These are phyloP conservation scores for Apiospora arundinis DNA, from an alignment of 2,329 filamentous ascomycete species.

Conservation along the genomic window DNA sequence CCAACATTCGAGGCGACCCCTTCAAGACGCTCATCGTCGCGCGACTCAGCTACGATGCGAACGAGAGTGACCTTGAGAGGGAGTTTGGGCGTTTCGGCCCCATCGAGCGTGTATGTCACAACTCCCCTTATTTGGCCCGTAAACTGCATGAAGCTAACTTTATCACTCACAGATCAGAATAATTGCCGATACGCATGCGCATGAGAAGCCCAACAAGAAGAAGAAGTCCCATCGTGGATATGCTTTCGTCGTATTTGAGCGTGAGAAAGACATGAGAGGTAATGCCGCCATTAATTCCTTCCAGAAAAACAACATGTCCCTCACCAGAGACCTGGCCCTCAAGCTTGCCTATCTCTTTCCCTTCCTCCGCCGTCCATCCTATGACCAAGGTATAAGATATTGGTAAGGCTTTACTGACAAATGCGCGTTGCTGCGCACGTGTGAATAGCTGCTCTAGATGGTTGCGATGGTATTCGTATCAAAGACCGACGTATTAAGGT, in stretches of 20 bases:
- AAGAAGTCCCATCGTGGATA: slow-evolving; percentile 88
- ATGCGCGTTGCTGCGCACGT: slow-evolving; percentile 63
- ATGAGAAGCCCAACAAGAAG: slow-evolving; percentile 75
- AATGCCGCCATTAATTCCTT: slow-evolving; percentile 59
- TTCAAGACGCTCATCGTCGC: slow-evolving; percentile 95
- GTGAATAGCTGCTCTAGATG: slow-evolving; percentile 84
- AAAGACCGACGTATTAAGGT: slow-evolving; percentile 91
- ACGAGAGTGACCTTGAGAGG: slow-evolving; percentile 87
- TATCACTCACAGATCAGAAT: slow-evolving; percentile 76
- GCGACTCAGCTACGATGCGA: slow-evolving; percentile 86
- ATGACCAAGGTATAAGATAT: slow-evolving; percentile 49
- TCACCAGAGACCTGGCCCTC: slow-evolving; percentile 61
- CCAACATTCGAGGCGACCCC: slow-evolving; percentile 88
- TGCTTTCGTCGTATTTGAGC: slow-evolving; percentile 95
- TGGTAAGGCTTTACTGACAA: slow-evolving; percentile 74
- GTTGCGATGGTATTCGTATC: slow-evolving; percentile 86
- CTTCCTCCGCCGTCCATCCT: slow-evolving; percentile 23
- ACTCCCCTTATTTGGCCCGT: slow-evolving; percentile 13
- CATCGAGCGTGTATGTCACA: slow-evolving; percentile 79
- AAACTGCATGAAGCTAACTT: slow-evolving; percentile 24
- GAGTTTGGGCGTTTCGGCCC: slow-evolving; percentile 94
- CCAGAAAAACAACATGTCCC: slow-evolving; percentile 45
- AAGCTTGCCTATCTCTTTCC: slow-evolving; percentile 60
- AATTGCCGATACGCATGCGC: slow-evolving; percentile 75
- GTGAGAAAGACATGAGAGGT: slow-evolving; percentile 99